Evolutionary conservation across 495 filamentous ascomycete species (phyloP).

Genomic region (Aspergillus wentii): DNA sequence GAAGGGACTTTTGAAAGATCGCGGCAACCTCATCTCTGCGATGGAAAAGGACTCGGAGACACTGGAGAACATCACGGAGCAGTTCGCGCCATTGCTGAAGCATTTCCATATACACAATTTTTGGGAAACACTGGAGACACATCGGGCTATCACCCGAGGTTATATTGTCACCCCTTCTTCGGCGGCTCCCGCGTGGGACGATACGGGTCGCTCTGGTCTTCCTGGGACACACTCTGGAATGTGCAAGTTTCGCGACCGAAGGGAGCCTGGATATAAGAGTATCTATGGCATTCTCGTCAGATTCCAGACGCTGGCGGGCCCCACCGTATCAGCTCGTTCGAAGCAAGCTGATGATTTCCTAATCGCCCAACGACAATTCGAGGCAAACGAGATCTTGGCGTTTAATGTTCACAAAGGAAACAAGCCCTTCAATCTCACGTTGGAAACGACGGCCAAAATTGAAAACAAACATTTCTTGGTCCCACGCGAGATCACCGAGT

Average conservation of each 20-base stretch:
- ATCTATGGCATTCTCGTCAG: too few species aligned
- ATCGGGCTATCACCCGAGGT: background rate
- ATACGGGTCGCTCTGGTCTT: background rate
- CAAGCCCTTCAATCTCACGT: too few species aligned
- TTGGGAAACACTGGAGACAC: constrained; percentile 26
- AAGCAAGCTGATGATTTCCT: too few species aligned
- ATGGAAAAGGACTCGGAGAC: constrained; percentile 8
- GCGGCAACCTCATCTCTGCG: constrained; percentile 8
- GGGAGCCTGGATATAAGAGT: too few species aligned
- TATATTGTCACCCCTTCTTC: background rate
- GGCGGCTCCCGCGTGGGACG: background rate
- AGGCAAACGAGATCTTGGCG: too few species aligned
- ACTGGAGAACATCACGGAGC: constrained; percentile 27
- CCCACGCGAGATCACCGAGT: too few species aligned
- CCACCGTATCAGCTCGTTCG: too few species aligned
- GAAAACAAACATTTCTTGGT: too few species aligned
- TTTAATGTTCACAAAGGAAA: too few species aligned
- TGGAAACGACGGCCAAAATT: too few species aligned
- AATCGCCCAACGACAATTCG: too few species aligned
- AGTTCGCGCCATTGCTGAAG: constrained; percentile 33
- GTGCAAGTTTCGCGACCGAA: constrained; percentile 1
- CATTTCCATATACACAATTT: constrained; percentile 31
- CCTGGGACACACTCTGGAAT: background rate
- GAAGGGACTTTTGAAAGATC: constrained; percentile 4
- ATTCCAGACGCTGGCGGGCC: too few species aligned